Evolutionary conservation across 2,329 filamentous ascomycete genomes (phyloP), one percentile per base, ranked within the genome.

Genomic region (Talaromyces sp.): DNA sequence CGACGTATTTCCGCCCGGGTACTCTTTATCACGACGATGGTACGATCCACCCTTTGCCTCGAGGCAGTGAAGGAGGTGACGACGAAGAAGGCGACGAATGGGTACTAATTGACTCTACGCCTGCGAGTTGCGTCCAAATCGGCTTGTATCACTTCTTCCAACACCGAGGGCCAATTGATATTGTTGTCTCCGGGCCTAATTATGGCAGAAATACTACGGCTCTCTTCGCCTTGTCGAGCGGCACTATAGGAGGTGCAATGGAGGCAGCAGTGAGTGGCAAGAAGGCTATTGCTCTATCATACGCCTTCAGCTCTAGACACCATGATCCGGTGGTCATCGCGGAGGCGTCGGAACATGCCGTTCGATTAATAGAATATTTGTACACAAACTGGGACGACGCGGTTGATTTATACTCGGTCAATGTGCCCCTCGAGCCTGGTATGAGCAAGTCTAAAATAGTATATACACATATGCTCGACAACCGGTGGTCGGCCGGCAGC

Each of bases 391-490:
- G 90, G 88, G 83, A 79, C 0, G 75, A 78, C 35, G 86, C 85
- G 53, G 86, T 89, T 5, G 90, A 96, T 69, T 76, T 97, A n/a
- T 97, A 96, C 73, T 89, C 83, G 50, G 86, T 97, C 65, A 97
- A 97, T 69, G 88, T 97, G 8, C 93, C 94, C 19, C 78, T 97
- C 10, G 81, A 94, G 13, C 86, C 89, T 60, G 87, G 85, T 6
- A 84, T 97, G 1, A 87, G 87, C 64, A 70, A 77, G 17, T 81
- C 82, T 56, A 91, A 89, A 75, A 85, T 92, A 3, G 67, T 94
- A n/a, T 96, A 86, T 77, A 93, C 94, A 2, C 78, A 84, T 61
- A 88, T 97, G 81, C 76, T 97, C 67, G 90, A 96, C 75, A 99
- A 97, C 72, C 86, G 88, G 69, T 99, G 94, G 94, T 80, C 79